Evolutionary conservation across 2,329 filamentous ascomycete genomes (phyloP).

Genomic region (Aaosphaeria arxii): DNA sequence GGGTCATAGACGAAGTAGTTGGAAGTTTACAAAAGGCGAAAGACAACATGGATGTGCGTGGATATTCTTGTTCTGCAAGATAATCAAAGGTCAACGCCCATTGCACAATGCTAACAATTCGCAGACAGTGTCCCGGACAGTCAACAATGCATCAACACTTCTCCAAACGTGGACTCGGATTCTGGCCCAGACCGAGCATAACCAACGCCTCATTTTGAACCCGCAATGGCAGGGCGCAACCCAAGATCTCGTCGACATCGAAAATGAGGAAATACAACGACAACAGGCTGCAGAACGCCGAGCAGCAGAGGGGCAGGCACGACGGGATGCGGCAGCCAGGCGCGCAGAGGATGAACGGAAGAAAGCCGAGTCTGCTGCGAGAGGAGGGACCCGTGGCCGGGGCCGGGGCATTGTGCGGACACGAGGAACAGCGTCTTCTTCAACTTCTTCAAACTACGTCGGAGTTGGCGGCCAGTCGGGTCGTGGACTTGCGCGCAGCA

Average conservation of each 20-base stretch:
- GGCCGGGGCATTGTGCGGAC: conserved; percentile 34
- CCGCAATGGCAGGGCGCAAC: conserved; percentile 86
- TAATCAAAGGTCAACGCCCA: neutral
- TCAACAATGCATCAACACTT: conserved; percentile 81
- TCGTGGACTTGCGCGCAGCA: conserved; percentile 48
- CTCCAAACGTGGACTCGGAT: conserved; percentile 96
- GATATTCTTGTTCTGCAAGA: neutral
- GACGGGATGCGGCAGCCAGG: conserved; percentile 64
- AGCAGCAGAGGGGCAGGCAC: conserved; percentile 73
- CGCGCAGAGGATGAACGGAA: conserved; percentile 52
- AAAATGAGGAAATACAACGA: conserved; percentile 71
- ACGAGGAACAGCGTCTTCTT: conserved; percentile 27
- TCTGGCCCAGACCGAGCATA: conserved; percentile 95
- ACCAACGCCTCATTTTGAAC: conserved; percentile 85
- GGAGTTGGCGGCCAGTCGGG: conserved; percentile 46
- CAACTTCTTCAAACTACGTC: conserved; percentile 36
- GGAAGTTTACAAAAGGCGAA: conserved; percentile 69
- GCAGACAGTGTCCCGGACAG: conserved; percentile 80
- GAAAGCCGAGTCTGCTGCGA: conserved; percentile 58
- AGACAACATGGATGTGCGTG: conserved; percentile 70
- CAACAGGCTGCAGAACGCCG: conserved; percentile 76
- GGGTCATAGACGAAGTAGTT: conserved; percentile 76
- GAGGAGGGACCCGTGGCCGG: conserved; percentile 38
- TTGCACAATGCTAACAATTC: conserved; percentile 2
- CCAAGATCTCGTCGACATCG: conserved; percentile 80